Base-by-base conservation (phyloP, 768 basidiomycete genomes). In the Lentinula sp. region DNA sequence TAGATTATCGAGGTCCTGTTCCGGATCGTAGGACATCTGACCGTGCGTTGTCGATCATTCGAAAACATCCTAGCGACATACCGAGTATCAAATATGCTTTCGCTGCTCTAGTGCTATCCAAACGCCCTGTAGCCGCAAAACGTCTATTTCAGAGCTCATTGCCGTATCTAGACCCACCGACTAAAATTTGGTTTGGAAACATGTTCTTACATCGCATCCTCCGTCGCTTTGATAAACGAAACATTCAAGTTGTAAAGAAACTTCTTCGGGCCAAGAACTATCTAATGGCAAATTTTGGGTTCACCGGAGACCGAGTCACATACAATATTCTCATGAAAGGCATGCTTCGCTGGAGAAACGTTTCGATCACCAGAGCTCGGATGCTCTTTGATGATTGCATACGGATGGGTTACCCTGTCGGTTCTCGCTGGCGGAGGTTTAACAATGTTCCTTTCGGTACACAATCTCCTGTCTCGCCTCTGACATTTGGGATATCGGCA, bases 311-410 rank as follows among this genome's bases (percentile, higher is more conserved):
- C 68, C 78, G 85, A 9, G 75, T 88, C 42, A 91, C 91, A 4
- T 73, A 82, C 59, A 92, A 93, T 66, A 82, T 91, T 51, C 56
- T 92, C 48, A 61, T 90, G 62, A 86, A 85, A 68, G 80, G 78
- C 7, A 73, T 87, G 63, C 70, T 93, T 61, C 69, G 71, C 16
- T 87, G 85, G 82, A 73, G 71, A 35, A 73, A 72, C 18, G 70
- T 88, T 48, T 75, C 81, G 62, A 64, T 71, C 4, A 45, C 59
- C 16, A 76, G 75, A 59, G 69, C 89, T 49, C 78, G 83, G 42
- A 73, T 68, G 21, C 68, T 91, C n/a, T 89, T 91, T 61, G 86
- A 91, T 69, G 76, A 82, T 16, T 73, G 90, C 67, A 71, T 88
- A 18, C 71, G 78, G 61, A 71, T 74, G 53, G 89, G 89, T 2